Evolutionary conservation across 345 rosid species (phyloP).

Genomic region (Ceriops zippeliana): DNA sequence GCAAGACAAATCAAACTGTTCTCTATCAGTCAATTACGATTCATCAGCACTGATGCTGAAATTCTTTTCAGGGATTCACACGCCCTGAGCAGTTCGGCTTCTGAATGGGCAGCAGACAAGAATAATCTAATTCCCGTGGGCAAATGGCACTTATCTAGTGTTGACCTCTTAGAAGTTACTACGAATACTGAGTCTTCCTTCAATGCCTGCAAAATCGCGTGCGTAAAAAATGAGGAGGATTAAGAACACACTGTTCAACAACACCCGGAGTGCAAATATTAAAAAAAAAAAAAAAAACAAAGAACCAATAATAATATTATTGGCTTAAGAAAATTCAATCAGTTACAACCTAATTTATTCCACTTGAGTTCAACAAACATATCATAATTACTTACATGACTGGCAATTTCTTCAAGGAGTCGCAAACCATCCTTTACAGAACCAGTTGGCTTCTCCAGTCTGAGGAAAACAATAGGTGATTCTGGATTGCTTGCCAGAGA

Average conservation of each 20-base stretch:
- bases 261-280: not conserved
- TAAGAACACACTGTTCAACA: not conserved
- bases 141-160: conserved; percentile 69
- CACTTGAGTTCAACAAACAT: not conserved
- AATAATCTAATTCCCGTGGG: conserved; percentile 77
- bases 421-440: conserved; percentile 52
- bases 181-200: conserved; percentile 64
- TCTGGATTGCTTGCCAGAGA: conserved; percentile 59
- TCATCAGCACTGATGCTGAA: conserved; percentile 41
- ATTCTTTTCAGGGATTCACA: conserved; percentile 60
- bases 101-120: conserved; percentile 73
- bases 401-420: conserved; percentile 66
- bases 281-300: not conserved
- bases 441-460: conserved; percentile 52
- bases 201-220: conserved; percentile 49
- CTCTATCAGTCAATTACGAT: conserved; percentile 1
- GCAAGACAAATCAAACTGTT: not conserved
- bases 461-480: conserved; percentile 77
- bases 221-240: not conserved
- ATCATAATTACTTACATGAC: conserved; percentile 45
- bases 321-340: not conserved
- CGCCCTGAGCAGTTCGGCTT: conserved; percentile 58
- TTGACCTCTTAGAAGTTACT: conserved; percentile 69
- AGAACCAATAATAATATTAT: not conserved
- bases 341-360: not conserved